phyloP scores from a whole-genome alignment of 345 rosid species.

The Camelina neglecta region DNA sequence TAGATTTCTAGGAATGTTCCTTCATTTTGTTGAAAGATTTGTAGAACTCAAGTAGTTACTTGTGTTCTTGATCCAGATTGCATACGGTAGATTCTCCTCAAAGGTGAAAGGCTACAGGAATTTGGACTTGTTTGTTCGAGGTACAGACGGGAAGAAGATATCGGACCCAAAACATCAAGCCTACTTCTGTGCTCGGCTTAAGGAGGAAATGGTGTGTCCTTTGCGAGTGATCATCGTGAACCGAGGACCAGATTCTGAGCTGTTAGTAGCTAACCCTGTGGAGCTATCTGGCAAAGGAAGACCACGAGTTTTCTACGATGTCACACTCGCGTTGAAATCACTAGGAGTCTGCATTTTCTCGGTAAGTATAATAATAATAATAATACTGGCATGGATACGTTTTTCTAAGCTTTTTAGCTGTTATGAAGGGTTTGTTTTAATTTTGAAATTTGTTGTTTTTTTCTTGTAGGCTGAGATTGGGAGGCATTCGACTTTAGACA shows the following conservation, averaged over 20 bases:
- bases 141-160: constrained; percentile 69
- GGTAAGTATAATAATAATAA: constrained; percentile 38
- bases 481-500: constrained; percentile 56
- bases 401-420: neutral
- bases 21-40: constrained; percentile 1
- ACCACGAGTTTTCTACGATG: constrained; percentile 76
- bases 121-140: constrained; percentile 67
- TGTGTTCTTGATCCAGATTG: constrained; percentile 51
- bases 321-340: constrained; percentile 65
- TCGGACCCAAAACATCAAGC: constrained; percentile 55
- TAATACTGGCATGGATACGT: neutral
- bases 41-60: constrained; percentile 1
- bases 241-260: constrained; percentile 78
- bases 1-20: no score
- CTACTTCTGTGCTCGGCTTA: constrained; percentile 58
- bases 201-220: constrained; percentile 66
- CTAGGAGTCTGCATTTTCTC: constrained; percentile 74
- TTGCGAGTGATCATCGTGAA: constrained; percentile 60
- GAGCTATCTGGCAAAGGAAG: constrained; percentile 78
- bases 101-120: constrained; percentile 53
- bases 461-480: constrained; percentile 69
- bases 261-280: constrained; percentile 76
- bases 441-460: neutral
- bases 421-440: neutral
- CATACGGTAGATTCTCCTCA: constrained; percentile 67